Percentiles rank a stretch among this genome's conserved stretches.
phyloP scores from a whole-genome alignment of 2,329 filamentous ascomycete genomes.

The Metarhizium anisopliae region DNA sequence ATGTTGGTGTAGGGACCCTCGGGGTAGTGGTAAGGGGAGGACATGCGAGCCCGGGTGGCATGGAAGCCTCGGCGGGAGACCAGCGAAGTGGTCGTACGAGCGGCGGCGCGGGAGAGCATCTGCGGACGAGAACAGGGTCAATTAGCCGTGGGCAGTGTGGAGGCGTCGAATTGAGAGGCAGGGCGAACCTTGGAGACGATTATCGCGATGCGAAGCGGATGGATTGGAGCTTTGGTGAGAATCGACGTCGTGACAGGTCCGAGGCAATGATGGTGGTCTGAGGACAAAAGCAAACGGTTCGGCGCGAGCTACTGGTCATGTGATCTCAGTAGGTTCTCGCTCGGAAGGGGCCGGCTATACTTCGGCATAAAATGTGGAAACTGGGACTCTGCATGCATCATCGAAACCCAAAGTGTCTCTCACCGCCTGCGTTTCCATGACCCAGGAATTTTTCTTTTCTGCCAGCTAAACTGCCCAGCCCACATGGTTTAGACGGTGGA shows the following conservation, averaged over 20 bases:
- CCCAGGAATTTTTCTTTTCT: conserved; percentile 17
- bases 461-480: conserved; percentile 12
- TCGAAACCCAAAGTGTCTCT: not conserved
- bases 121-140: conserved; percentile 31
- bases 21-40: conserved; percentile 95
- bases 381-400: not conserved
- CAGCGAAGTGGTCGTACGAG: conserved; percentile 56
- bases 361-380: not conserved
- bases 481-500: conserved; percentile 10
- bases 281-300: conserved; percentile 22
- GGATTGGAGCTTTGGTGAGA: conserved; percentile 16
- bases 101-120: conserved; percentile 74
- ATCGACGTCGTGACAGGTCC: conserved; percentile 17
- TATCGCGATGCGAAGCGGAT: conserved; percentile 16
- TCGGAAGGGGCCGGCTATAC: not conserved
- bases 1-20: conserved; percentile 92
- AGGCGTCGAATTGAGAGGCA: conserved; percentile 5
- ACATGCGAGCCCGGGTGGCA: conserved; percentile 75
- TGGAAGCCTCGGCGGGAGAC: conserved; percentile 91
- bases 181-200: conserved; percentile 8
- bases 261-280: conserved; percentile 21
- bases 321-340: not conserved
- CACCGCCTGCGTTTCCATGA: conserved; percentile 15
- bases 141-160: conserved; percentile 24
- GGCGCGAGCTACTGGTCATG: not conserved